Conservation (phyloP, 2,329 filamentous ascomycete genomes). For the Pseudohalonectria lignicola region DNA sequence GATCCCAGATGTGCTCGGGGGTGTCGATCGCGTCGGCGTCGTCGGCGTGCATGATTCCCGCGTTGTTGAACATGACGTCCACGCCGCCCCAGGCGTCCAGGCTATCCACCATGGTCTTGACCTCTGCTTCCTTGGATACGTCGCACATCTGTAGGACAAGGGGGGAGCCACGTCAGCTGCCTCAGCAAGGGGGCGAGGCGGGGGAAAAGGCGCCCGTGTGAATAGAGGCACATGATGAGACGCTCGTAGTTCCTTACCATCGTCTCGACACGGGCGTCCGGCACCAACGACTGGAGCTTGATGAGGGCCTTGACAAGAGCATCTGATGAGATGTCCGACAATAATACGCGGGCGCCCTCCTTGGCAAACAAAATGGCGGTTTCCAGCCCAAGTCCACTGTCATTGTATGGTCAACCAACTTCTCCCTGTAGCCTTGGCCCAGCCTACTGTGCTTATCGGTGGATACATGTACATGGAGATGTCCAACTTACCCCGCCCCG, state of each 20-base stretch:
- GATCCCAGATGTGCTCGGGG: conserved; percentile 84
- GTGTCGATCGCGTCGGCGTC: conserved; percentile 75
- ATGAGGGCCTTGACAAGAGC: conserved; percentile 66
- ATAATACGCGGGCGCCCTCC: conserved; percentile 75
- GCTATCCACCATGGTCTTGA: conserved; percentile 62
- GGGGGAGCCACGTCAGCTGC: neutral
- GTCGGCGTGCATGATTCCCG: conserved; percentile 87
- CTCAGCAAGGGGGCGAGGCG: too few species aligned
- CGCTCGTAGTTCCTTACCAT: conserved; percentile 22
- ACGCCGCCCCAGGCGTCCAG: conserved; percentile 79
- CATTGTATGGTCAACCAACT: conserved; percentile 5
- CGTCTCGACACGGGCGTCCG: conserved; percentile 51
- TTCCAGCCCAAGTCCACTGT: conserved; percentile 84
- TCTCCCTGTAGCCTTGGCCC: conserved; percentile 1
- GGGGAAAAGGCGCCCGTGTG: too few species aligned
- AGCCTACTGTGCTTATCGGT: conserved; percentile 4
- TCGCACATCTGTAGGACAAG: conserved; percentile 41
- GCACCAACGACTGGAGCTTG: conserved; percentile 65
- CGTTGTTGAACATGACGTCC: conserved; percentile 95
- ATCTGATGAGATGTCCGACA: conserved; percentile 73
- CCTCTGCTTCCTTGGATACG: conserved; percentile 74
- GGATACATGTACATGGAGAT: too few species aligned
- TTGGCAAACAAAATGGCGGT: conserved; percentile 81
- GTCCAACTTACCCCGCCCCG: conserved; percentile 61
- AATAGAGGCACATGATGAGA: too few species aligned